Evolutionary conservation across 768 basidiomycete species (phyloP).

Genomic region (Auriculariales sp.): DNA sequence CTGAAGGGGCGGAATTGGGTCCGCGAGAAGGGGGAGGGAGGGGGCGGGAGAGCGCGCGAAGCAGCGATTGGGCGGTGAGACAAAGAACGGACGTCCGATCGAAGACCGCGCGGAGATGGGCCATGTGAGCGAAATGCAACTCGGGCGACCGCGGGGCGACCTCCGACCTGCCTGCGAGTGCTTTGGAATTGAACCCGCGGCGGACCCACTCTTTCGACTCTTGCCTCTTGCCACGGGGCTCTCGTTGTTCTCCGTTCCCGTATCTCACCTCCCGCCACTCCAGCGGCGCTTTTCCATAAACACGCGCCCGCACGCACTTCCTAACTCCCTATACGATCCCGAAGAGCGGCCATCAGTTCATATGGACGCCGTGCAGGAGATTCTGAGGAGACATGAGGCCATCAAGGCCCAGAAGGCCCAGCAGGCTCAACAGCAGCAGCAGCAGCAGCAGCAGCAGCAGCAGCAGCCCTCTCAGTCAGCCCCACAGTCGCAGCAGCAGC

Average conservation of each 20-base stretch:
- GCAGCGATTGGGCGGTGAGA: no score
- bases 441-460: neutral
- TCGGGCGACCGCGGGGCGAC: no score
- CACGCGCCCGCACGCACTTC: neutral
- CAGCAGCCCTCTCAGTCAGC: conserved; percentile 15
- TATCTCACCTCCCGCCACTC: no score
- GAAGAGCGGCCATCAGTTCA: neutral
- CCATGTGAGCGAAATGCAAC: no score
- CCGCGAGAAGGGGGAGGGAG: no score
- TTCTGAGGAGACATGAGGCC: neutral
- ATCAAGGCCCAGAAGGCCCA: neutral
- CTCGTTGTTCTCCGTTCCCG: no score
- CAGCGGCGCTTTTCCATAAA: neutral
- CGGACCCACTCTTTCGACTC: neutral
- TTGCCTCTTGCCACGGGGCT: no score
- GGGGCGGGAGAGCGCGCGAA: no score
- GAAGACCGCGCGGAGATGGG: no score
- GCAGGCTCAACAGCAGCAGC: neutral
- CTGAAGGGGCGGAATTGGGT: no score
- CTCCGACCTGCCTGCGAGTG: no score
- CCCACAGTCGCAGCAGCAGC: conserved; percentile 14
- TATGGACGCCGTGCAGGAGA: conserved; percentile 1
- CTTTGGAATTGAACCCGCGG: neutral
- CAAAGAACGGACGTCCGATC: no score
- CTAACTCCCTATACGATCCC: neutral